These are phyloP conservation scores for Orychophragmus violaceus DNA, from an alignment of 345 rosid genomes.

Conservation along the genomic window DNA sequence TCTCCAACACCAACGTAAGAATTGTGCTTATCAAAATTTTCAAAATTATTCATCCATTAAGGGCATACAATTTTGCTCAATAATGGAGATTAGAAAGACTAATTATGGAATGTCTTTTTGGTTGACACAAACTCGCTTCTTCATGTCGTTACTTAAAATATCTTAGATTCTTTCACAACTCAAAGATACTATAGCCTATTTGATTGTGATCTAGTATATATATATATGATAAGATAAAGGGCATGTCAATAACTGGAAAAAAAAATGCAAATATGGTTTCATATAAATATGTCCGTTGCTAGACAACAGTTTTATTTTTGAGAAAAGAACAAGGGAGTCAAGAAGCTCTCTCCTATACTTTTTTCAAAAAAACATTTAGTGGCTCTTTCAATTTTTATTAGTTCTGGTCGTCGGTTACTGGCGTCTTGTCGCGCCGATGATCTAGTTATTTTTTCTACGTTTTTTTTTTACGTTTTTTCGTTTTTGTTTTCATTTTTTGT, in stretches of 20 bases:
- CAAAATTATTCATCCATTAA: not conserved
- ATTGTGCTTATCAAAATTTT: slow-evolving; percentile 1
- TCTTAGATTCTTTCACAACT: slow-evolving; percentile 18
- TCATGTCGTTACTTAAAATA: slow-evolving; percentile 34
- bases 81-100: slow-evolving; percentile 26
- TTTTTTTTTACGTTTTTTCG: too few species aligned
- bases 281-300: not conserved
- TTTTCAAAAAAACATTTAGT: too few species aligned
- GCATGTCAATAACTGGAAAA: slow-evolving; percentile 9
- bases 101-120: slow-evolving; percentile 29
- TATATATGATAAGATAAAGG: not conserved
- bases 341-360: too few species aligned
- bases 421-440: too few species aligned
- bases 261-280: not conserved
- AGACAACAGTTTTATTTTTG: not conserved
- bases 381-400: too few species aligned
- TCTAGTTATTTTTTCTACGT: too few species aligned
- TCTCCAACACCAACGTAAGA: slow-evolving; percentile 5
- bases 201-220: not conserved
- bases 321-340: too few species aligned
- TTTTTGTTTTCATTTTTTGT: too few species aligned
- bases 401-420: too few species aligned
- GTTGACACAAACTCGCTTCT: slow-evolving; percentile 30
- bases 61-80: slow-evolving; percentile 20
- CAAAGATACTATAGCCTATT: slow-evolving; percentile 4